Evolutionary conservation across 2,329 filamentous ascomycete species (phyloP).

Genomic region (Botrytis squamosa): DNA sequence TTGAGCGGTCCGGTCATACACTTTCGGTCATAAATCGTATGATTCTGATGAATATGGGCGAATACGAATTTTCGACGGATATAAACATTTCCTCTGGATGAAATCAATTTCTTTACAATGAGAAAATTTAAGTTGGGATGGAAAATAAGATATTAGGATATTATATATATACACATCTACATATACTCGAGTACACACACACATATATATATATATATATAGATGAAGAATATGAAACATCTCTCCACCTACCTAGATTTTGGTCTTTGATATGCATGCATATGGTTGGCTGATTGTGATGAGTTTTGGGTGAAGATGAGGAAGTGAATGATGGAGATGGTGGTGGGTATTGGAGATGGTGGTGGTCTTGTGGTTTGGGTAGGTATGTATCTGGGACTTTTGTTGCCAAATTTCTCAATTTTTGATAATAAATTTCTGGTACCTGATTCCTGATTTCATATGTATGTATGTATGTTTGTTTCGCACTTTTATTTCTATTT

Average conservation of each 20-base stretch:
- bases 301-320: neutral
- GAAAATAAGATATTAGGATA: neutral
- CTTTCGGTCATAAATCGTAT: neutral
- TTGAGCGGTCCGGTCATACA: neutral
- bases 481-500: too few species aligned
- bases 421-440: too few species aligned
- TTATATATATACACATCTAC: neutral
- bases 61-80: neutral
- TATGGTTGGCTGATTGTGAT: neutral
- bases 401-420: neutral
- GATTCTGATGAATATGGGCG: neutral
- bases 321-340: too few species aligned
- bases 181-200: neutral
- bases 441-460: too few species aligned
- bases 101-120: neutral
- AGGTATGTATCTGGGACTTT: neutral
- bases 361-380: neutral
- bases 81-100: neutral
- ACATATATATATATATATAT: neutral
- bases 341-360: neutral
- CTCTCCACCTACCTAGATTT: neutral
- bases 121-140: neutral
- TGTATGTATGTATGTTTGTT: too few species aligned
- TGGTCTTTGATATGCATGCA: neutral
- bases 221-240: neutral